Evolutionary conservation across 106 monocot genomes (phyloP), one percentile per base, ranked within the genome.

Genomic region (Allium sativum): DNA sequence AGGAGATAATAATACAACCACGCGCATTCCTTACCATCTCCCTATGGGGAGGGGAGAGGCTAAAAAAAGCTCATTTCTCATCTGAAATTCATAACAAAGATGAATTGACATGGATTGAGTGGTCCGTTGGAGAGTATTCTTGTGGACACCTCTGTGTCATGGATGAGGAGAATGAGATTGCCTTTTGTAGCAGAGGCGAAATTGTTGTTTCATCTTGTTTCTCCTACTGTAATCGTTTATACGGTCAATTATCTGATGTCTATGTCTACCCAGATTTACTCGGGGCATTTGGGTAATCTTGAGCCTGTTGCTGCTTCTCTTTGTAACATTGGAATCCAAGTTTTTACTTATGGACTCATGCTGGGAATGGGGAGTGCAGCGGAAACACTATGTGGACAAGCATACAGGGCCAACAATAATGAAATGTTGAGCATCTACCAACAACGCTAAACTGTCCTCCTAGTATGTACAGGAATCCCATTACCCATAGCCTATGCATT

Each of bases 371-470:
- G n/a, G n/a, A n/a, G n/a, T n/a, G n/a, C n/a, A n/a, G n/a, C n/a
- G n/a, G n/a, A n/a, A n/a, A n/a, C n/a, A n/a, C n/a, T n/a, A n/a
- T n/a, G n/a, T n/a, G n/a, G n/a, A n/a, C n/a, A n/a, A n/a, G n/a
- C n/a, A n/a, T n/a, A 70, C 77, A 77, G 77, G 3, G 82, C 77
- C 3, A 51, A 52, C 48, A 65, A 64, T 41, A 73, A 82, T 67
- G 74, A 74, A 4, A 82, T 82, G 77, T 67, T 82, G 7, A 77
- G 82, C 9, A 42, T 80, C 12, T 82, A 74, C 77, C 47, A 77
- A 20, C 77, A 77, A 18, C 62, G 77, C 9, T 82, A 76, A 15
- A 76, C 73, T 9, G 56, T 82, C 68, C 73, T 77, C n/a, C 69
- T 82, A 18, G 74, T 59, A 53, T 60, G 65, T 9, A 70, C 82